A percentile compares a stretch with the other conserved stretches of the same genome.
Conservation (phyloP, 257 asterid species). For the Dorcoceras hygrometricum region DNA sequence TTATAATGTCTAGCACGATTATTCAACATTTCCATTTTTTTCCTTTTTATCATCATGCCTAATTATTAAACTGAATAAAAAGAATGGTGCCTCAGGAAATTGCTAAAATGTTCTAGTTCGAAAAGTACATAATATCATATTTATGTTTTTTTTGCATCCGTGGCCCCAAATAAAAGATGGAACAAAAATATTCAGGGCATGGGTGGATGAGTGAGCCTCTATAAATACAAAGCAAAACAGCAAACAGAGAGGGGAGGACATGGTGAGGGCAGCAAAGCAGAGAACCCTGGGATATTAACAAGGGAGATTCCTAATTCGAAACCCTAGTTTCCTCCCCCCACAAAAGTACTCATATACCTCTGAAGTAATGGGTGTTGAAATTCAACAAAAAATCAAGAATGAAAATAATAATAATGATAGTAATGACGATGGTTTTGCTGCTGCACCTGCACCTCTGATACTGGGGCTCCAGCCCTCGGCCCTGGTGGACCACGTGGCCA, state of each 20-base stretch:
- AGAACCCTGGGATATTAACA: conserved; percentile 1
- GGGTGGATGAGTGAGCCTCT: conserved; percentile 2
- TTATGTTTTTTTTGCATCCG: no score
- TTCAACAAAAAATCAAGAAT: conserved; percentile 31
- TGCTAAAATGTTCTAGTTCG: no score
- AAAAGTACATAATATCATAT: no score
- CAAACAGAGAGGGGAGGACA: conserved; percentile 18
- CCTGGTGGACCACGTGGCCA: conserved; percentile 82
- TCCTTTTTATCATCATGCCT: no score
- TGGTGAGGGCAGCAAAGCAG: conserved; percentile 20
- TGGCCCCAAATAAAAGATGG: not conserved
- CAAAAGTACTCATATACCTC: not conserved
- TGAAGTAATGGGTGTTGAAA: conserved; percentile 61
- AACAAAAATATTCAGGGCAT: not conserved
- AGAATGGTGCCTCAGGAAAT: no score
- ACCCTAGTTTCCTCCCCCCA: conserved; percentile 6
- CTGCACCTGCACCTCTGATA: conserved; percentile 54
- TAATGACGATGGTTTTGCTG: not conserved
- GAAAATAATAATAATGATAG: conserved; percentile 3
- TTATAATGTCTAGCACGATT: no score
- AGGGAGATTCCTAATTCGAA: conserved; percentile 18
- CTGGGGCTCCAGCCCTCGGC: conserved; percentile 89
- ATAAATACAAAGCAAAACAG: conserved; percentile 30
- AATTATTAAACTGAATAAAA: no score
- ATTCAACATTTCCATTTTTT: no score